Evolutionary conservation across 805 yeast genomes (phyloP), one percentile per base, ranked within the genome.

Genomic region (Wickerhamomyces kurtzmanii): DNA sequence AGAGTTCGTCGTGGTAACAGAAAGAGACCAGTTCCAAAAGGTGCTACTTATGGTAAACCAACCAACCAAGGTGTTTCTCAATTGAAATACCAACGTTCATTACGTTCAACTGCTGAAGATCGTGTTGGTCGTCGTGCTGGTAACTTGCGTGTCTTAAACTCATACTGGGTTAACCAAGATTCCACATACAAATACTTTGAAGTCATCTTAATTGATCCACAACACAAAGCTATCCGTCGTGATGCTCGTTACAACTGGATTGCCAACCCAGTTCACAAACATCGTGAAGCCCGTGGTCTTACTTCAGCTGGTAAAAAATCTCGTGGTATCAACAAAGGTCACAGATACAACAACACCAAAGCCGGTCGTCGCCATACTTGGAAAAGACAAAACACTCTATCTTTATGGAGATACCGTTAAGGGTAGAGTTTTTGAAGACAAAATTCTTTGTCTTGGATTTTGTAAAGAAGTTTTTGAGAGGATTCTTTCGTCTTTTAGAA

Each of bases 1-100:
- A 85, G 98, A 72, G 97, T 91, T 58, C 85, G 97, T 75, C 84
- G 98, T 73, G 98, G 98, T 77, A 89, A 89, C 77, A 87, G 98
- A 83, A 91, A 91, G 96, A 85, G 95, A 75, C 96, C 96, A 57
- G 96, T 81, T 57, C 86, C 93, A 74, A 91, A 91, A 91, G 98
- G 98, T 84, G 97, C 96, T 60, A 91, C 97, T 65, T 89, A 91
- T 80, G 98, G 98, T 84, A 91, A 91, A 83, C 98, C 98, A 80
- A 91, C 98, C 75, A 91, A 91, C 94, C 94, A 85, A 75, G 98
- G 98, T 84, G 91, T 91, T 52, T 77, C 76, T 76, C 96, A 91
- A 69, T 83, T 91, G 74, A 91, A 91, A 75, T 87, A 86, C 94
- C 98, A 91, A 76, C 85, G 89, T 71, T 80, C 96, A 43, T 74